Conservation (phyloP, 768 basidiomycete species). For the Amanita inopinata region DNA sequence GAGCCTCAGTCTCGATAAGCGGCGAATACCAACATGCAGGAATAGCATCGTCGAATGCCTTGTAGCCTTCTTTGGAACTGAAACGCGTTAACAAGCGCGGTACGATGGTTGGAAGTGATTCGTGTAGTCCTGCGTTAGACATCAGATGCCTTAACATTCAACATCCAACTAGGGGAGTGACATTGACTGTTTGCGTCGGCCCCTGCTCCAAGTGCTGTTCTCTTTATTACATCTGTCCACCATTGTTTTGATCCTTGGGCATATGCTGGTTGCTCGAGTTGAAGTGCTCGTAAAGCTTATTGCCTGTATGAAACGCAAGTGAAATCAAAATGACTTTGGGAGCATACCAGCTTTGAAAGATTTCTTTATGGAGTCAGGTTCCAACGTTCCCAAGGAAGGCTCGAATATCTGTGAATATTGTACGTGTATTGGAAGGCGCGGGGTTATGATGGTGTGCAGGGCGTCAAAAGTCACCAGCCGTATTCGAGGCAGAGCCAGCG, state of each 20-base stretch:
- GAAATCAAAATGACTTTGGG: background rate
- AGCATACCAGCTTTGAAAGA: conserved; percentile 53
- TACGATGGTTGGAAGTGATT: conserved; percentile 46
- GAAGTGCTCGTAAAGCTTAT: conserved; percentile 35
- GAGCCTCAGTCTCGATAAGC: background rate
- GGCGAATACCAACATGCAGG: conserved; percentile 18
- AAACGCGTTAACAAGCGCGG: conserved; percentile 55
- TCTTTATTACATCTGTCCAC: conserved; percentile 73
- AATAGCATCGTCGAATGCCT: conserved; percentile 23
- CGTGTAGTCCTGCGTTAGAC: conserved; percentile 37
- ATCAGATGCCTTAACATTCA: background rate
- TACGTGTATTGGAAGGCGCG: conserved; percentile 55
- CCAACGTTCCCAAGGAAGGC: conserved; percentile 54
- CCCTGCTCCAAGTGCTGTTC: conserved; percentile 69
- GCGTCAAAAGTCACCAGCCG: conserved; percentile 73
- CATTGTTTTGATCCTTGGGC: conserved; percentile 42
- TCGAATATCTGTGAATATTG: conserved; percentile 59
- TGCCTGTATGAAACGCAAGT: background rate
- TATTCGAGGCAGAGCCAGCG: conserved; percentile 20
- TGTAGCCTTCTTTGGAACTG: conserved; percentile 63
- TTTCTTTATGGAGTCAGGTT: conserved; percentile 37
- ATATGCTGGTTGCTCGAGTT: conserved; percentile 53
- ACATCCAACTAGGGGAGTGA: background rate
- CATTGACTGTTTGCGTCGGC: conserved; percentile 45
- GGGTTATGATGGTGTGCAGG: conserved; percentile 64